A percentile compares a stretch with the other conserved stretches of the same genome.
phyloP scores from a whole-genome alignment of 371 early-diverging fungal species.

The Dinochytrium kinnereticum region DNA sequence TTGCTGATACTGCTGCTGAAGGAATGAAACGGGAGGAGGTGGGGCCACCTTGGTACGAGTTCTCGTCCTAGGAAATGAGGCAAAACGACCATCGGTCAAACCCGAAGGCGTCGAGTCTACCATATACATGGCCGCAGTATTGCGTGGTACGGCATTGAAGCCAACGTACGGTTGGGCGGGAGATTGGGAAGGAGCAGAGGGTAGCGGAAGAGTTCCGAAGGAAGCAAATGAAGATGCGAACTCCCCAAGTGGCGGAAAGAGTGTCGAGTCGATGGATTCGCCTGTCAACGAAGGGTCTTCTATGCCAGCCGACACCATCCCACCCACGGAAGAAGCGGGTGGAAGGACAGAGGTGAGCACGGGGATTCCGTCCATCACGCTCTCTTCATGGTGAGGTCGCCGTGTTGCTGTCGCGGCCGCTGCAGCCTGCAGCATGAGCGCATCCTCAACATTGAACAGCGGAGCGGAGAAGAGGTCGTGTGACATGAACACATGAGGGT shows the following conservation, averaged over 20 bases:
- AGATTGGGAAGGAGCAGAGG: neutral
- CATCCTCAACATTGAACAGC: neutral
- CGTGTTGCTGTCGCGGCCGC: neutral
- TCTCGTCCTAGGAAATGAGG: neutral
- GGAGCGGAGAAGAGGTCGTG: neutral
- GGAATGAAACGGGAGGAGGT: neutral
- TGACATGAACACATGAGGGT: neutral
- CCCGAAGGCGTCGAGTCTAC: neutral
- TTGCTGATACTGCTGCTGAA: neutral
- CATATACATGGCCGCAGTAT: neutral
- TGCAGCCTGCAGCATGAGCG: neutral
- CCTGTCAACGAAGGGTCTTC: too few species aligned
- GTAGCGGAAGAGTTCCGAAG: neutral
- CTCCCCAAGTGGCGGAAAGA: neutral
- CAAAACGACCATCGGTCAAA: neutral
- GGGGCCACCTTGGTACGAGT: conserved; percentile 8
- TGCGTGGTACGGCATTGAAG: neutral
- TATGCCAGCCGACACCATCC: too few species aligned
- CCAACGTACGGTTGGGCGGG: neutral
- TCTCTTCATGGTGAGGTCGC: neutral
- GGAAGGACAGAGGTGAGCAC: neutral
- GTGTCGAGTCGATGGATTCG: neutral
- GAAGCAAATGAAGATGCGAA: neutral
- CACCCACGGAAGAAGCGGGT: too few species aligned
- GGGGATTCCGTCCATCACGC: neutral